Base-by-base conservation (phyloP, 208 protist genomes). In the Novymonas esmeraldas region DNA sequence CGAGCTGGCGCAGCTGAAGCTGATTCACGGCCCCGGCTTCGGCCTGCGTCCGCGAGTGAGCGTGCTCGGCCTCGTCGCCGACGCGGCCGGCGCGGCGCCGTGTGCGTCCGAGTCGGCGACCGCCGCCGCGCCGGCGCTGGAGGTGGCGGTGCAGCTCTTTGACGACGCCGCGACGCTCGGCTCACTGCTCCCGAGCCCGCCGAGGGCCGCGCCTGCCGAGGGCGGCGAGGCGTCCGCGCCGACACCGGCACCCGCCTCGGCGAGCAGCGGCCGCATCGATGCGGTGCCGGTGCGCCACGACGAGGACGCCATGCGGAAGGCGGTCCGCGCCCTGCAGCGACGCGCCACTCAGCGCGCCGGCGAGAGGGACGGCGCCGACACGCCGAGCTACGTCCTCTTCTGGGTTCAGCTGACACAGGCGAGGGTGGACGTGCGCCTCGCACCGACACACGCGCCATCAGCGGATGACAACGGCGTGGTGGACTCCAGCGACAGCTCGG, bases 1-100 rank as follows among this genome's bases (percentile, higher is more conserved):
- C 24, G 82, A 96, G 51, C 78, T 98, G 20, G 79, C 90, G 38
- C 75, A 85, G 45, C 70, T 98, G 14, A 97, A 97, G 67, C 61
- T 97, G 29, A 31, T 75, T 11, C n/a, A 92, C 31, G 95, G 95
- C 10, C 86, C 79, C 3, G 36, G 61, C 10, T 96, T 97, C 73
- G 94, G 89, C 22, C 48, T 93, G 6, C 73, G 78, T 2, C 42
- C 76, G 22, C 70, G 75, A 9, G 82, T 90, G 18, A 95, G 78
- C 69, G 72, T 95, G 7, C 63, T 95, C 13, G 60, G 70, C 7
- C 61, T 83, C 18, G 87, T 95, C 41, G 50, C 76, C 3, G 67
- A 61, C 4, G 79, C 82, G 14, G 72, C 62, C 11, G 58, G 55
- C 18, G 34, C 9, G 55, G 18, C n/a, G 18, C 31, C 28, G 26